Evolutionary conservation across 805 yeast genomes (phyloP).

Genomic region (Grigorovia transvaalensis): DNA sequence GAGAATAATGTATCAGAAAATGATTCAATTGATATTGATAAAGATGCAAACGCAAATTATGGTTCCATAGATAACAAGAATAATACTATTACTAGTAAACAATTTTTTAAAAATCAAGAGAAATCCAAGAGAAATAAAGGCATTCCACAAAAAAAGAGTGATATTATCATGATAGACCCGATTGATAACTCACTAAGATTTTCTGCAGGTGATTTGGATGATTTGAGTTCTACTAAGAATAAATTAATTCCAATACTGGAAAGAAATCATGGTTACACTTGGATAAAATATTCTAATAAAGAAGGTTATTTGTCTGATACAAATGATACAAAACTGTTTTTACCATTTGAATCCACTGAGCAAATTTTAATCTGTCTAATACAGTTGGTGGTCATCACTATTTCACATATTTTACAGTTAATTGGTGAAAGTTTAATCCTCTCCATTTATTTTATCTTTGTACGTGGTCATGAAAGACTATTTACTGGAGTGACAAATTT

Average conservation of each 20-base stretch:
- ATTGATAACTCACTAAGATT: slow-evolving; percentile 16
- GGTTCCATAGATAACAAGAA: not conserved
- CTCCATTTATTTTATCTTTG: slow-evolving; percentile 34
- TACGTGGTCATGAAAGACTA: slow-evolving; percentile 27
- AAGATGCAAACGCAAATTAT: slow-evolving; percentile 3
- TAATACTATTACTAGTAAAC: not conserved
- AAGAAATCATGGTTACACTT: slow-evolving; percentile 6
- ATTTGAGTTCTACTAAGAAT: not conserved
- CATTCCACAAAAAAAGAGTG: not conserved
- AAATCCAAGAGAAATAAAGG: not conserved
- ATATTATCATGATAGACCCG: slow-evolving; percentile 13
- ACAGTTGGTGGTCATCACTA: not conserved
- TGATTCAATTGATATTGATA: not conserved
- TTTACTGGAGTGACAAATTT: slow-evolving; percentile 26
- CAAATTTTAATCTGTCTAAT: not conserved
- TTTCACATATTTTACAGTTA: slow-evolving; percentile 1
- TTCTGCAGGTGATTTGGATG: slow-evolving; percentile 9
- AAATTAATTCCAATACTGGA: slow-evolving; percentile 3
- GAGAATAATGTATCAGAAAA: not conserved
- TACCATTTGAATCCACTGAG: not conserved
- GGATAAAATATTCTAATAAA: slow-evolving; percentile 5
- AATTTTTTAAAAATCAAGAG: not conserved
- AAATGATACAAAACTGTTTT: not conserved
- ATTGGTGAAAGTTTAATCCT: slow-evolving; percentile 29
- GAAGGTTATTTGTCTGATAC: not conserved